These are phyloP conservation scores for Tetrahymena thermophila DNA, from an alignment of 73 alveolate genomes.

Conservation along the genomic window DNA sequence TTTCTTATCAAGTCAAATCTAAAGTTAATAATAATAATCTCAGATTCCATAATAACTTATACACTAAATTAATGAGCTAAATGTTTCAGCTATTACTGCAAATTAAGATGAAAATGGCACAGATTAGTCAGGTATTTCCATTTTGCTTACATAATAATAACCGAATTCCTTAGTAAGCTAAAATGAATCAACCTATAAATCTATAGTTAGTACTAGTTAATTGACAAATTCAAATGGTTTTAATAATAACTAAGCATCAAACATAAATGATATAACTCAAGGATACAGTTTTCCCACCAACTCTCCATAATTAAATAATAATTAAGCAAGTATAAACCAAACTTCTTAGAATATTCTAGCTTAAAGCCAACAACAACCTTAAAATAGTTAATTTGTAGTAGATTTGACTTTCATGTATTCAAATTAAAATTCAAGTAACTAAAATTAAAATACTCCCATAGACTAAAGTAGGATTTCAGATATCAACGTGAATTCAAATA, in stretches of 20 bases:
- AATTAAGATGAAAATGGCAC: not conserved
- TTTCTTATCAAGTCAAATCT: not conserved
- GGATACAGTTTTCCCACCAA: not conserved
- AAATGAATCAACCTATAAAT: not conserved
- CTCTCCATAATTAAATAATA: no score
- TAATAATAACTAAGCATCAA: no score
- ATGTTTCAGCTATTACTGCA: not conserved
- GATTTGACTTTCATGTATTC: no score
- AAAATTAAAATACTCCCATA: no score
- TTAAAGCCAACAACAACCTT: not conserved
- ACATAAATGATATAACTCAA: not conserved
- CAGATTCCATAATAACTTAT: no score
- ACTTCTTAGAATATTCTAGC: no score
- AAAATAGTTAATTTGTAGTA: no score
- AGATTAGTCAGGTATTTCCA: not conserved
- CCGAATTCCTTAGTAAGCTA: no score
- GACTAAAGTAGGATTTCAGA: no score
- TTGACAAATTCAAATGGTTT: not conserved
- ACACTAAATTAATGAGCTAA: not conserved
- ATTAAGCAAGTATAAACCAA: not conserved
- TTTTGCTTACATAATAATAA: not conserved
- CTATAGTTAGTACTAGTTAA: no score
- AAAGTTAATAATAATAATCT: not conserved
- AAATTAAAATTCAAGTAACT: no score
- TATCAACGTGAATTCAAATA: no score